phyloP scores from a whole-genome alignment of 129 eudicot genomes.

The Tagetes erecta region DNA sequence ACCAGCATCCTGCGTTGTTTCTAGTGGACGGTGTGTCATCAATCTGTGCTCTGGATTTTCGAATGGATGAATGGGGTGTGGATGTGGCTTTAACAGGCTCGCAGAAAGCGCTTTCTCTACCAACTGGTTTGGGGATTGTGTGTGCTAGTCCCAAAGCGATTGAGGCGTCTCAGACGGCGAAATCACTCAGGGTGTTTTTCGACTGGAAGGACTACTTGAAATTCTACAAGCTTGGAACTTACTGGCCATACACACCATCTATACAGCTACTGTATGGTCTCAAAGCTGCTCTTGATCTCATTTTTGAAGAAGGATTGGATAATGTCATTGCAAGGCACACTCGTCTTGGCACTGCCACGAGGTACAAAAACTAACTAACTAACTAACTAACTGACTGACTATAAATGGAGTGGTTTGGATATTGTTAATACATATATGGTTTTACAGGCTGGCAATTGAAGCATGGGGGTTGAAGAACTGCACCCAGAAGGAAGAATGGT shows the following conservation, averaged over 20 bases:
- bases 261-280: slow-evolving; percentile 92
- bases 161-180: slow-evolving; percentile 84
- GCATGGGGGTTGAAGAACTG: slow-evolving; percentile 99
- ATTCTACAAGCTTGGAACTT: slow-evolving; percentile 91
- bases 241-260: slow-evolving; percentile 99
- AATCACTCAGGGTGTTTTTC: slow-evolving; percentile 85
- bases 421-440: neutral
- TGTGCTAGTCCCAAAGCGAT: slow-evolving; percentile 97
- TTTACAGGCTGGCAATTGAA: slow-evolving; percentile 82
- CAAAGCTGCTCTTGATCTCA: slow-evolving; percentile 88
- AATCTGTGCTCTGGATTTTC: slow-evolving; percentile 95
- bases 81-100: slow-evolving; percentile 99
- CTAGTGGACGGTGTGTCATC: slow-evolving; percentile 98
- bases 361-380: slow-evolving; percentile 29
- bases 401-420: neutral
- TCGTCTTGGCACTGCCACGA: slow-evolving; percentile 89
- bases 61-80: slow-evolving; percentile 99
- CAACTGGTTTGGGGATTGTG: slow-evolving; percentile 94
- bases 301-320: slow-evolving; percentile 96
- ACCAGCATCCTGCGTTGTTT: slow-evolving; percentile 89
- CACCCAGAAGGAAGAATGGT: slow-evolving; percentile 91
- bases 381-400: no score
- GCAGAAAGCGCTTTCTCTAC: slow-evolving; percentile 96
- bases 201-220: slow-evolving; percentile 98
- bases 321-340: slow-evolving; percentile 91